Percentiles rank a stretch among this genome's conserved stretches.
phyloP scores from a whole-genome alignment of 352 stramenopile species.

The Pythium apleroticum region DNA sequence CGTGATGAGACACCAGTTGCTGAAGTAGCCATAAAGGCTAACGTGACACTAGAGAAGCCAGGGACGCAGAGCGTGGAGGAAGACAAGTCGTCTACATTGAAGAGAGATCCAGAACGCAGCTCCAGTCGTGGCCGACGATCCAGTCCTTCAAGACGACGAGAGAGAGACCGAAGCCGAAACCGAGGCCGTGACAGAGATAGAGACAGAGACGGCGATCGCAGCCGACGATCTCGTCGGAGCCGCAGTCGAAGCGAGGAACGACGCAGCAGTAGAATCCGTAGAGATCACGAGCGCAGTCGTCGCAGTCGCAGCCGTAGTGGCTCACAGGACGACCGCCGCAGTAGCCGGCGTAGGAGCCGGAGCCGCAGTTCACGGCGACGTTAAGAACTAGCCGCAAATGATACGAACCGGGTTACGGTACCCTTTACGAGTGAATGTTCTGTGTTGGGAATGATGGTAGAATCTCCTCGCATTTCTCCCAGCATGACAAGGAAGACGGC shows the following conservation, averaged over 20 bases:
- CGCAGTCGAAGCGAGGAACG: slow-evolving; percentile 21
- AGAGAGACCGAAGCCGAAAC: background rate
- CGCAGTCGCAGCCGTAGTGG: slow-evolving; percentile 22
- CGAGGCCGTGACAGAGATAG: background rate
- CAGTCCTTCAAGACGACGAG: background rate
- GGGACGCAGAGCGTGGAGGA: background rate
- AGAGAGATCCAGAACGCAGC: slow-evolving; percentile 5
- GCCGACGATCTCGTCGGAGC: slow-evolving; percentile 16
- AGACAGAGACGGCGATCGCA: slow-evolving; percentile 1
- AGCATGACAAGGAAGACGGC: background rate
- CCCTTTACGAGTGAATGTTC: no score
- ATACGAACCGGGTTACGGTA: background rate
- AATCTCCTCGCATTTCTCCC: background rate
- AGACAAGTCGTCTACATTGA: background rate
- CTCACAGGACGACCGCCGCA: background rate
- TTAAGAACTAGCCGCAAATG: slow-evolving; percentile 18
- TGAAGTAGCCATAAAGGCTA: background rate
- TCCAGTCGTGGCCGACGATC: slow-evolving; percentile 11
- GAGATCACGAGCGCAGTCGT: slow-evolving; percentile 5
- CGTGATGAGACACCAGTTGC: background rate
- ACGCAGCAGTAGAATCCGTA: background rate
- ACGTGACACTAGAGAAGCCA: background rate
- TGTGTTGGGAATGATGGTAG: slow-evolving; percentile 14
- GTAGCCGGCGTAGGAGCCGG: background rate
- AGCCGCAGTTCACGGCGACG: slow-evolving; percentile 20